A percentile compares a stretch with the other conserved stretches of the same genome.
These are phyloP conservation scores for Phaeodactylum tricornutum DNA, from an alignment of 108 stramenopile genomes.

Conservation along the genomic window DNA sequence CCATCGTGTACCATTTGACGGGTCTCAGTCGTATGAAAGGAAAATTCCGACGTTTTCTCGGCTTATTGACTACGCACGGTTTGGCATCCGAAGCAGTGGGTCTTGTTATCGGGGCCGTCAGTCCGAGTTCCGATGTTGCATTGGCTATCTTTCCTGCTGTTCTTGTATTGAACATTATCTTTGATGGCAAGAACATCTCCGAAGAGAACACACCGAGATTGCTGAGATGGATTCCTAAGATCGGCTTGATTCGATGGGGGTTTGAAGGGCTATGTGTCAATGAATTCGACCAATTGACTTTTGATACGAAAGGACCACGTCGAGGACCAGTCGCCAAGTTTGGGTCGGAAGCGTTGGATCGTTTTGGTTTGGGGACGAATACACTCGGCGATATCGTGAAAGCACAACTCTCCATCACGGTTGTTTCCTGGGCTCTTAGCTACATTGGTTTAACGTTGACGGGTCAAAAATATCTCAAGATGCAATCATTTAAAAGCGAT, in stretches of 20 bases:
- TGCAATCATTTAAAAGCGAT: too few relatives aligned
- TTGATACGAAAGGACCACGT: constrained; percentile 58
- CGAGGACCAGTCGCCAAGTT: constrained; percentile 67
- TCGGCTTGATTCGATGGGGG: constrained; percentile 76
- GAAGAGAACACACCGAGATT: constrained; percentile 70
- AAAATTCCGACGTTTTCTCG: constrained; percentile 68
- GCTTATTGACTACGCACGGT: constrained; percentile 61
- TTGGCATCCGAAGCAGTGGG: constrained; percentile 65
- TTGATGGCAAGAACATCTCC: constrained; percentile 77
- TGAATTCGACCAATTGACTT: constrained; percentile 76
- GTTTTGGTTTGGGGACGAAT: constrained; percentile 60
- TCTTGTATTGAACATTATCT: constrained; percentile 85
- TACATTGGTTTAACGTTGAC: constrained; percentile 64
- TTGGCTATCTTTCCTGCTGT: constrained; percentile 76
- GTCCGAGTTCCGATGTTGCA: constrained; percentile 60
- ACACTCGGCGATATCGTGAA: constrained; percentile 42
- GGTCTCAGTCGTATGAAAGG: constrained; percentile 43
- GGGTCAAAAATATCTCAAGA: constrained; percentile 53
- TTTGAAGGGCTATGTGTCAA: constrained; percentile 77
- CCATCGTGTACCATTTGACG: constrained; percentile 70
- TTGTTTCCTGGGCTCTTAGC: constrained; percentile 54
- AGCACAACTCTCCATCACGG: constrained; percentile 53
- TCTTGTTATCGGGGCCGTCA: constrained; percentile 55
- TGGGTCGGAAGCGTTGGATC: constrained; percentile 65
- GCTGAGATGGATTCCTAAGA: constrained; percentile 59